Conservation (phyloP, 2,329 filamentous ascomycete species). For the Colletotrichum musicola region DNA sequence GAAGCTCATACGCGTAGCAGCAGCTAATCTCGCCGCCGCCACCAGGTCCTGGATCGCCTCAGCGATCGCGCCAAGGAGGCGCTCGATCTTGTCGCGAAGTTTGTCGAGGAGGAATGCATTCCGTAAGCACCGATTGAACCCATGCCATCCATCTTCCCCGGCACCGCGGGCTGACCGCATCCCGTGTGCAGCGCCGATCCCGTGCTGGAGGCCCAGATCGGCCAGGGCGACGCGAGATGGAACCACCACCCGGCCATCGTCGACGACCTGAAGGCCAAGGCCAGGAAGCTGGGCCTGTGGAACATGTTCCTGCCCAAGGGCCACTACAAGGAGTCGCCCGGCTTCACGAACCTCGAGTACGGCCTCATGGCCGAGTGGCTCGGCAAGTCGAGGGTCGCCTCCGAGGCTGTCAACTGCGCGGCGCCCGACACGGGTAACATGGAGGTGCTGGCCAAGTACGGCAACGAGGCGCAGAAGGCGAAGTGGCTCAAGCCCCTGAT, state of each 20-base stretch:
- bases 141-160: neutral
- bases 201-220: conserved; percentile 84
- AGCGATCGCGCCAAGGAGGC: conserved; percentile 88
- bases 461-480: conserved; percentile 85
- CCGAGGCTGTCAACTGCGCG: conserved; percentile 90
- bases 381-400: conserved; percentile 85
- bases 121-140: conserved; percentile 64
- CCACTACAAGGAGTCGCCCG: conserved; percentile 95
- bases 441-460: conserved; percentile 94
- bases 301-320: conserved; percentile 98
- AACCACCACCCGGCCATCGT: conserved; percentile 82
- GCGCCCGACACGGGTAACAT: conserved; percentile 96
- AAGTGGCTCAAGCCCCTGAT: conserved; percentile 86
- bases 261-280: conserved; percentile 90
- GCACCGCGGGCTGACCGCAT: conserved; percentile 10
- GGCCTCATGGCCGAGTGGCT: conserved; percentile 97
- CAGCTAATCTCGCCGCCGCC: conserved; percentile 16
- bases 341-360: conserved; percentile 96
- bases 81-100: conserved; percentile 90
- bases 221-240: conserved; percentile 83
- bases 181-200: conserved; percentile 73
- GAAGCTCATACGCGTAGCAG: conserved; percentile 12
- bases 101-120: conserved; percentile 96
- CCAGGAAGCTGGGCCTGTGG: conserved; percentile 88
- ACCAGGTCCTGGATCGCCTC: conserved; percentile 69